These are phyloP conservation scores for Tillandsia leiboldiana DNA, from an alignment of 176 grass and related monocot species.

Conservation along the genomic window DNA sequence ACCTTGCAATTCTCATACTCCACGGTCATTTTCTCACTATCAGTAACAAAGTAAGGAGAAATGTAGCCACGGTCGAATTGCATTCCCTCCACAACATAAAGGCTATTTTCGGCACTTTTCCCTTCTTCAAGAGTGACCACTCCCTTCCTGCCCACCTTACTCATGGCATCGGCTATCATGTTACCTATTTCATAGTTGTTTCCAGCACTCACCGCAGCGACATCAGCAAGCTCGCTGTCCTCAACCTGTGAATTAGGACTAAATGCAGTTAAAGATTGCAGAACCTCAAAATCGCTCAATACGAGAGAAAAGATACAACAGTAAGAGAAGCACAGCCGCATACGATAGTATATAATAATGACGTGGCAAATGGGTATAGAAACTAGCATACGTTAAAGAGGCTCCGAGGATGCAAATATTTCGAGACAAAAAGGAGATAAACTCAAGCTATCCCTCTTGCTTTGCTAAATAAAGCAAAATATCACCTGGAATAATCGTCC, in stretches of 20 bases:
- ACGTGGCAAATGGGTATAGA: too few relatives aligned
- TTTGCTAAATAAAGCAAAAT: too few relatives aligned
- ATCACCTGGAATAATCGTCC: too few relatives aligned
- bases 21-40: slow-evolving; percentile 85
- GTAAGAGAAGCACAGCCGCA: too few relatives aligned
- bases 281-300: too few relatives aligned
- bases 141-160: slow-evolving; percentile 90
- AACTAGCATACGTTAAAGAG: too few relatives aligned
- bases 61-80: slow-evolving; percentile 98
- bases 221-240: slow-evolving; percentile 90
- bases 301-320: too few relatives aligned
- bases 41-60: slow-evolving; percentile 92
- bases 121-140: slow-evolving; percentile 97
- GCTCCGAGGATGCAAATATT: too few relatives aligned
- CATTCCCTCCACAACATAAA: slow-evolving; percentile 98
- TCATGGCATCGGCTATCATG: slow-evolving; percentile 98
- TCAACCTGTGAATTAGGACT: slow-evolving; percentile 48
- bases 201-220: slow-evolving; percentile 91
- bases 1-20: slow-evolving; percentile 99
- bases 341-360: too few relatives aligned
- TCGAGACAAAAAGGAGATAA: too few relatives aligned
- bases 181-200: slow-evolving; percentile 91
- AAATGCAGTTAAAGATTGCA: too few relatives aligned
- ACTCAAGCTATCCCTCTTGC: too few relatives aligned
- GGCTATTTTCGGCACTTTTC: slow-evolving; percentile 73